Conservation (phyloP, 805 yeast species). For the Debaryomyces castellii region DNA sequence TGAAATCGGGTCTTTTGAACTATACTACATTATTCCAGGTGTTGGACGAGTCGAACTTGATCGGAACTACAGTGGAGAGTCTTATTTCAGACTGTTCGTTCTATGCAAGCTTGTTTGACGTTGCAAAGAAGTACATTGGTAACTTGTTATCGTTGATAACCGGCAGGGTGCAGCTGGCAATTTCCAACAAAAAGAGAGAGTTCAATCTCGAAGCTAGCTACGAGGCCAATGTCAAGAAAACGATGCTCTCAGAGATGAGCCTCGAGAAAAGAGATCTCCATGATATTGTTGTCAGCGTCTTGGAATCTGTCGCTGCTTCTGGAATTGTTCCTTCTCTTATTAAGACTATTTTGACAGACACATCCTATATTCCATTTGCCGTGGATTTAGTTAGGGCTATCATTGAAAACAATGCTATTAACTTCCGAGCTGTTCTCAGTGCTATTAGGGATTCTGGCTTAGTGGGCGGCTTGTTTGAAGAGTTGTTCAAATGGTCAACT, state of each 20-base stretch:
- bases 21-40: slow-evolving; percentile 32
- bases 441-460: slow-evolving; percentile 35
- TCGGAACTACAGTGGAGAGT: slow-evolving; percentile 31
- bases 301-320: slow-evolving; percentile 40
- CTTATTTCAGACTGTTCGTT: slow-evolving; percentile 39
- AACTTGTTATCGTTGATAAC: slow-evolving; percentile 22
- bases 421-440: slow-evolving; percentile 22
- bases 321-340: slow-evolving; percentile 44
- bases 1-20: slow-evolving; percentile 32
- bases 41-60: slow-evolving; percentile 37
- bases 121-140: slow-evolving; percentile 26
- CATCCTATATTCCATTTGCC: slow-evolving; percentile 36
- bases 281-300: slow-evolving; percentile 31
- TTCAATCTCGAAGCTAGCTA: not conserved
- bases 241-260: not conserved
- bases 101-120: slow-evolving; percentile 32
- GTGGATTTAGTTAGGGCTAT: slow-evolving; percentile 31
- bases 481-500: slow-evolving; percentile 32
- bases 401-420: slow-evolving; percentile 27
- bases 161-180: slow-evolving; percentile 10
- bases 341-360: slow-evolving; percentile 37
- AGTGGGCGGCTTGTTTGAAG: slow-evolving; percentile 30
- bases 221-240: not conserved
- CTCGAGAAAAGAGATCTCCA: slow-evolving; percentile 21
- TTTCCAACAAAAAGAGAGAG: slow-evolving; percentile 3